Evolutionary conservation across 306 rosid species (phyloP).

Genomic region (Acacia crassicarpa): DNA sequence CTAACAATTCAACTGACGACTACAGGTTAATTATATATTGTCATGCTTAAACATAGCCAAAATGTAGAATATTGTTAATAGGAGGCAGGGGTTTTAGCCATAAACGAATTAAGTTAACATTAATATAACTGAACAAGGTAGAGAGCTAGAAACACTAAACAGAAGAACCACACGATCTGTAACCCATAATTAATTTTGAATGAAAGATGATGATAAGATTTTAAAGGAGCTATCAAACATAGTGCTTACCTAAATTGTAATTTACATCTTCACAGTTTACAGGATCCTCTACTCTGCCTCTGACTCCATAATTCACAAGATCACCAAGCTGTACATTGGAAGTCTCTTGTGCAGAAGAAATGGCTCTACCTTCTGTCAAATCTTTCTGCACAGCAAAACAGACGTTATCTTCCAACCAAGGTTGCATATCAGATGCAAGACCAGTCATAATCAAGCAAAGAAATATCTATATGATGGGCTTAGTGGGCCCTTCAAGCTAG

Average conservation of each 20-base stretch:
- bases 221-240: slow-evolving; percentile 27
- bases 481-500: neutral
- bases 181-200: neutral
- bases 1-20: slow-evolving; percentile 10
- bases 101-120: neutral
- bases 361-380: slow-evolving; percentile 32
- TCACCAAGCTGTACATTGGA: slow-evolving; percentile 23
- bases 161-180: neutral
- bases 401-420: slow-evolving; percentile 29
- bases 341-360: slow-evolving; percentile 34
- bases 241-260: slow-evolving; percentile 55
- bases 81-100: neutral
- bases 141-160: neutral
- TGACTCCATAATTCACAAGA: slow-evolving; percentile 25
- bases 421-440: slow-evolving; percentile 17
- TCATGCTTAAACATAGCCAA: slow-evolving; percentile 25
- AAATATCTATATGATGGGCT: slow-evolving; percentile 21
- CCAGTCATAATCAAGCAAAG: slow-evolving; percentile 26
- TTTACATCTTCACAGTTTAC: slow-evolving; percentile 32
- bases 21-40: slow-evolving; percentile 13
- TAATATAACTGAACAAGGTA: neutral
- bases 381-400: slow-evolving; percentile 40
- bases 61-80: neutral
- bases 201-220: slow-evolving; percentile 13
- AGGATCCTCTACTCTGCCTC: slow-evolving; percentile 34